A percentile compares a stretch with the other conserved stretches of the same genome.
phyloP scores from a whole-genome alignment of 345 rosid species.

The Brassica incana region DNA sequence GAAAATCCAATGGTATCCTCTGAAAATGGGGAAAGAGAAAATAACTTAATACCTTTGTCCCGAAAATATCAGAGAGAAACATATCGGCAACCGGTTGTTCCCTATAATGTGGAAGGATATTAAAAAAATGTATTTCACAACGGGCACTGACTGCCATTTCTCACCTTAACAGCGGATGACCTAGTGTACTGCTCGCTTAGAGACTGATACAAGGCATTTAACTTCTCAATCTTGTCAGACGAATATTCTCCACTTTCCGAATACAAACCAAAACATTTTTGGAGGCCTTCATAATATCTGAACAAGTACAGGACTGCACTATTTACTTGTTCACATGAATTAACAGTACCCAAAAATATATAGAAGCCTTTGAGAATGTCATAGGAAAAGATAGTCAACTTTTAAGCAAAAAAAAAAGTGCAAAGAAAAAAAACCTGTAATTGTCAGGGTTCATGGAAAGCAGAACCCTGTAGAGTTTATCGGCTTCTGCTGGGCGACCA shows the following conservation, averaged over 20 bases:
- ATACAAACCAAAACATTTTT: conserved; percentile 68
- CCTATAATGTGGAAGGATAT: neutral
- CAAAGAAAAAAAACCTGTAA: conserved; percentile 63
- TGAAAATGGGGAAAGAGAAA: conserved; percentile 38
- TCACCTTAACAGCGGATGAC: conserved; percentile 98
- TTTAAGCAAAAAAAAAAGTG: conserved; percentile 8
- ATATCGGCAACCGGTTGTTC: neutral
- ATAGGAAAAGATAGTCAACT: neutral
- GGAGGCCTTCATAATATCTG: conserved; percentile 95
- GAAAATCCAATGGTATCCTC: conserved; percentile 98
- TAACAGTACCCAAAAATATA: conserved; percentile 8
- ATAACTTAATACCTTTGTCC: conserved; percentile 3
- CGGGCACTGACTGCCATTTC: conserved; percentile 15
- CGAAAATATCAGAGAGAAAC: neutral
- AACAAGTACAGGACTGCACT: conserved; percentile 16
- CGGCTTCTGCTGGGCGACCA: conserved; percentile 77
- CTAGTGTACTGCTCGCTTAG: conserved; percentile 65
- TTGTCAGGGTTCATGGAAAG: conserved; percentile 96
- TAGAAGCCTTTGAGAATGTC: conserved; percentile 14
- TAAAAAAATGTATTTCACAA: neutral
- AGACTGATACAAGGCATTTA: conserved; percentile 75
- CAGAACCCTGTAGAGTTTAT: conserved; percentile 62
- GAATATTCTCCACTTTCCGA: conserved; percentile 66
- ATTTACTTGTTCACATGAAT: conserved; percentile 5
- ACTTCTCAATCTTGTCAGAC: conserved; percentile 69